A percentile compares a stretch with the other conserved stretches of the same genome.
phyloP scores from a whole-genome alignment of 768 basidiomycete genomes.

The Psilocybe sp. region DNA sequence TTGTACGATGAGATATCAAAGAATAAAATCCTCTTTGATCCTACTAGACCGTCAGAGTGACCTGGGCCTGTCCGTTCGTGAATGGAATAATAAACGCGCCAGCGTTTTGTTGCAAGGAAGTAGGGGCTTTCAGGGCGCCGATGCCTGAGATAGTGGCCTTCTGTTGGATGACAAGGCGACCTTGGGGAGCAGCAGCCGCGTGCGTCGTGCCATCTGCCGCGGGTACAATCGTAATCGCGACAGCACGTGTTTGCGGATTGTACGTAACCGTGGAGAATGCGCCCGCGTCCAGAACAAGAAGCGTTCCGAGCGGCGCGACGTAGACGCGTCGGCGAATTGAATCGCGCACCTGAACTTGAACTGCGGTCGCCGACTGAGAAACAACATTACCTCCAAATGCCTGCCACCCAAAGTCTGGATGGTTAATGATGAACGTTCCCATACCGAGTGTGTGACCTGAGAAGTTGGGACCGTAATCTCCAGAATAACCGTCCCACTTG shows the following conservation, averaged over 20 bases:
- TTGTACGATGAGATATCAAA: too few species aligned
- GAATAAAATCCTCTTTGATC: too few species aligned
- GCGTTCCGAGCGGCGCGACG: slow-evolving; percentile 44
- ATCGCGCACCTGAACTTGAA: slow-evolving; percentile 44
- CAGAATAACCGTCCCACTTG: slow-evolving; percentile 56
- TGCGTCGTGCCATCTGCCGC: slow-evolving; percentile 32
- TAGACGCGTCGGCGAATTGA: slow-evolving; percentile 49
- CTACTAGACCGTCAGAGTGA: slow-evolving; percentile 23
- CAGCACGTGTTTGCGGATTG: slow-evolving; percentile 33
- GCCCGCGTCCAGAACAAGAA: slow-evolving; percentile 49
- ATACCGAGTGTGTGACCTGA: slow-evolving; percentile 52
- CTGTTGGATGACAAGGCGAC: slow-evolving; percentile 42
- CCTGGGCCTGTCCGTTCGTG: slow-evolving; percentile 32
- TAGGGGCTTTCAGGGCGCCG: slow-evolving; percentile 35
- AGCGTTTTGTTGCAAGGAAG: slow-evolving; percentile 34
- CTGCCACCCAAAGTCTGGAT: slow-evolving; percentile 61
- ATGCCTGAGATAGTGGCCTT: slow-evolving; percentile 38
- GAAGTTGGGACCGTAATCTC: slow-evolving; percentile 61
- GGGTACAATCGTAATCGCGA: slow-evolving; percentile 39
- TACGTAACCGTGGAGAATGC: slow-evolving; percentile 43
- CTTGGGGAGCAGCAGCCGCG: slow-evolving; percentile 45
- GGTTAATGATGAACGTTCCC: slow-evolving; percentile 45
- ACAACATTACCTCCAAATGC: slow-evolving; percentile 51
- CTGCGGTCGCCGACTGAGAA: slow-evolving; percentile 32
- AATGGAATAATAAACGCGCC: slow-evolving; percentile 48